Evolutionary conservation across 768 basidiomycete species (phyloP).

Genomic region (Glaciozyma antarctica): DNA sequence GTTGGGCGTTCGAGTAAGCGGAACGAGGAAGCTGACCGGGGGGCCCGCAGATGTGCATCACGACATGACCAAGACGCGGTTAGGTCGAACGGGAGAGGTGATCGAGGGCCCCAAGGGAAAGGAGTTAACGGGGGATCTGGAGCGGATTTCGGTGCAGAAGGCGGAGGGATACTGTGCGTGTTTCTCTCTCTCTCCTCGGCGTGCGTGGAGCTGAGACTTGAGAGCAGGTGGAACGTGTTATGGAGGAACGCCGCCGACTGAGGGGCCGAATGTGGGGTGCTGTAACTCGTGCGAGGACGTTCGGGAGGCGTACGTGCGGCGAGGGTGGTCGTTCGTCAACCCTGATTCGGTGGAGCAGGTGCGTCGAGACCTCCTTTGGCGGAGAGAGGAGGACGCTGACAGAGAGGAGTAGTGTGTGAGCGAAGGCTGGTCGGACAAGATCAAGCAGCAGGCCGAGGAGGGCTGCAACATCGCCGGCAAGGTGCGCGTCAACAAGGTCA

Average conservation of each 20-base stretch:
- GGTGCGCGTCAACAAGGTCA: slow-evolving; percentile 88
- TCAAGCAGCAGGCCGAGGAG: slow-evolving; percentile 82
- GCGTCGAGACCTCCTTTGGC: slow-evolving; percentile 30
- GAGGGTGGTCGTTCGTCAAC: slow-evolving; percentile 89
- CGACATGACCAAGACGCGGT: slow-evolving; percentile 72
- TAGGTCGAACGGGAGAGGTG: slow-evolving; percentile 52
- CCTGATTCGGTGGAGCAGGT: slow-evolving; percentile 91
- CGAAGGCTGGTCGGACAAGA: slow-evolving; percentile 90
- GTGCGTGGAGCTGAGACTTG: slow-evolving; percentile 17
- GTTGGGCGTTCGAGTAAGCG: neutral
- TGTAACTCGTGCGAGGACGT: slow-evolving; percentile 97
- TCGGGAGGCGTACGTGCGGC: slow-evolving; percentile 72
- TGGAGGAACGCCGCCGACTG: slow-evolving; percentile 60
- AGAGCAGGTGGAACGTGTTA: slow-evolving; percentile 83
- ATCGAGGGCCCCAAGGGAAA: slow-evolving; percentile 41
- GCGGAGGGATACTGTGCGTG: slow-evolving; percentile 40
- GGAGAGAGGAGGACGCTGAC: no score
- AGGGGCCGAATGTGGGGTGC: slow-evolving; percentile 52
- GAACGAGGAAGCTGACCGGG: neutral
- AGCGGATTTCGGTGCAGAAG: slow-evolving; percentile 57
- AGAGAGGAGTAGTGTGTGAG: slow-evolving; percentile 57
- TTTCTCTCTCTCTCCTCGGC: neutral
- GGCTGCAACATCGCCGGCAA: slow-evolving; percentile 89
- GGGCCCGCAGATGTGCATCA: slow-evolving; percentile 56
- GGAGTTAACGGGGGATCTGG: slow-evolving; percentile 77